A percentile compares a stretch with the other conserved stretches of the same genome.
phyloP scores from a whole-genome alignment of 768 basidiomycete genomes.

The Calvatia gigantea region DNA sequence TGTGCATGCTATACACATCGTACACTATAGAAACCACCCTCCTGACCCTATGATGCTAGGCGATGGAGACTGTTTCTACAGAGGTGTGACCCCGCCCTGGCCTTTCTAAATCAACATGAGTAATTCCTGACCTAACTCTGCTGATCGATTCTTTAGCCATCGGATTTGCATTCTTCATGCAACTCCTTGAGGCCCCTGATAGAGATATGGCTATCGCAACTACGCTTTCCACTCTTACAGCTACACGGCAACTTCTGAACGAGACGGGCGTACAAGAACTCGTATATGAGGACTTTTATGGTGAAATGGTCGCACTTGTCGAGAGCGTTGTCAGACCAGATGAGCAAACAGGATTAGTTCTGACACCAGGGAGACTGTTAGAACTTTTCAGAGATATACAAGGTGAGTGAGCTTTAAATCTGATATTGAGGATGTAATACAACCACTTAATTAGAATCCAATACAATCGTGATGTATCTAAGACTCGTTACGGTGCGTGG shows the following conservation, averaged over 20 bases:
- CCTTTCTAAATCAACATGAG: background rate
- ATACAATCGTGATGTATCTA: slow-evolving; percentile 48
- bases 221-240: slow-evolving; percentile 49
- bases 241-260: slow-evolving; percentile 48
- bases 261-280: slow-evolving; percentile 59
- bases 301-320: slow-evolving; percentile 54
- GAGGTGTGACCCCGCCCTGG: slow-evolving; percentile 48
- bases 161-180: slow-evolving; percentile 76
- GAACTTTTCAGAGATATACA: slow-evolving; percentile 12
- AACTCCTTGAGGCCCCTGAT: slow-evolving; percentile 51
- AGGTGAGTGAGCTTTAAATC: background rate
- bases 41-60: slow-evolving; percentile 36
- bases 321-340: slow-evolving; percentile 26
- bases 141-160: slow-evolving; percentile 51
- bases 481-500: slow-evolving; percentile 63
- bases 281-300: slow-evolving; percentile 75
- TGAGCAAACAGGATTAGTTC: background rate
- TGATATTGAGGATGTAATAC: too few relatives aligned
- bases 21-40: background rate
- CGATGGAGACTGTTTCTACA: slow-evolving; percentile 91
- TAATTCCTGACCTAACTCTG: slow-evolving; percentile 9
- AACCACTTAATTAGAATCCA: too few relatives aligned
- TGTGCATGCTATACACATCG: slow-evolving; percentile 19
- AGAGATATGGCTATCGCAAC: slow-evolving; percentile 41
- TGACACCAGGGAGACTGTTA: slow-evolving; percentile 4